Evolutionary conservation across 2,329 filamentous ascomycete species (phyloP).

Genomic region (Decorospora gaudefroyi): DNA sequence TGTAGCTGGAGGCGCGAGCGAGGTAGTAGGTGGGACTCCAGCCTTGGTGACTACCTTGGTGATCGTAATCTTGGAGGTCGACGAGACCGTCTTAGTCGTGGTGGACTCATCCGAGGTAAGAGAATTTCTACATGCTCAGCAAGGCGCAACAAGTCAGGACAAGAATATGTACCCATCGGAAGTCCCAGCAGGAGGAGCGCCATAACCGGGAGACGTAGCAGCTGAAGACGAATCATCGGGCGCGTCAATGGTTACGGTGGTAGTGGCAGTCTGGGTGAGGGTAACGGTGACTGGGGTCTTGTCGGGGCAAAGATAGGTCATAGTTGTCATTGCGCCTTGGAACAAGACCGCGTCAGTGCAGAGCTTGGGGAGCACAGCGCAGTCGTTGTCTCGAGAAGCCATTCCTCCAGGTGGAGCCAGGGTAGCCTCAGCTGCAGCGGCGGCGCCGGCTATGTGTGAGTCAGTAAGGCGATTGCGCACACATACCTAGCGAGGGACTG

Average conservation of each 20-base stretch:
- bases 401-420: conserved; percentile 8
- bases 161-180: background rate
- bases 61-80: conserved; percentile 14
- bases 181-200: background rate
- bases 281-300: conserved; percentile 20
- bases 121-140: conserved; percentile 1
- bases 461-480: background rate
- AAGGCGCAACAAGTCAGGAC: background rate
- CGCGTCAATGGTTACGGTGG: conserved; percentile 4
- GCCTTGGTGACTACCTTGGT: conserved; percentile 1
- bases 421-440: conserved; percentile 12
- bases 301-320: conserved; percentile 32
- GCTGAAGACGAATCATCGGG: background rate
- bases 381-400: conserved; percentile 13
- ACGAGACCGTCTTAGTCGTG: conserved; percentile 23
- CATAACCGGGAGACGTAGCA: background rate
- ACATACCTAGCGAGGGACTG: background rate
- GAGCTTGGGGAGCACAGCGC: conserved; percentile 22
- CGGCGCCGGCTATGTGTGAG: conserved; percentile 10
- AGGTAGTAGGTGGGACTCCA: background rate
- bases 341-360: conserved; percentile 29
- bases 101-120: conserved; percentile 11
- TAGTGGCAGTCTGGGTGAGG: conserved; percentile 25
- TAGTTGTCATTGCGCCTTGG: conserved; percentile 19
- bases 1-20: background rate